A percentile compares a stretch with the other conserved stretches of the same genome.
These are phyloP conservation scores for Fomitiporia mediterranea DNA, from an alignment of 1,284 basidiomycete species.

Conservation along the genomic window DNA sequence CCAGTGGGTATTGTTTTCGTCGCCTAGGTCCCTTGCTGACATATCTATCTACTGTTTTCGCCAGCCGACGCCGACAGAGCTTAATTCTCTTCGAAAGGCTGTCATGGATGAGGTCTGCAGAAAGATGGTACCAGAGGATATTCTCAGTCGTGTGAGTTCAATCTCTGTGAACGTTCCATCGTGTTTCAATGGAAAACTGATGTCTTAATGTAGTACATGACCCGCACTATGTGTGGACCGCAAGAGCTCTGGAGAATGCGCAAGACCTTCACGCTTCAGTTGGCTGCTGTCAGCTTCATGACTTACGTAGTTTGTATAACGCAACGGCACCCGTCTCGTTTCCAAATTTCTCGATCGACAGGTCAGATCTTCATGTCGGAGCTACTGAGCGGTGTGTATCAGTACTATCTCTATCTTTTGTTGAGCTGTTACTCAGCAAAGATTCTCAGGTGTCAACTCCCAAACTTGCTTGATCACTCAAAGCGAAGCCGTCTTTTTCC, in stretches of 20 bases:
- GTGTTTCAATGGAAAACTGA: not conserved
- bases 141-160: slow-evolving; percentile 72
- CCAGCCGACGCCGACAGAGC: slow-evolving; percentile 66
- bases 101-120: slow-evolving; percentile 85
- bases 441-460: slow-evolving; percentile 37
- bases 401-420: not conserved
- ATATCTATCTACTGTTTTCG: slow-evolving; percentile 31
- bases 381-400: slow-evolving; percentile 70
- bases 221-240: slow-evolving; percentile 78
- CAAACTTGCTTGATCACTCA: slow-evolving; percentile 68
- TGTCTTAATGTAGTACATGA: slow-evolving; percentile 69
- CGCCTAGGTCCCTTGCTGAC: not conserved
- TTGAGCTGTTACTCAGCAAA: slow-evolving; percentile 4
- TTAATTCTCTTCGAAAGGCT: slow-evolving; percentile 78
- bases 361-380: slow-evolving; percentile 91
- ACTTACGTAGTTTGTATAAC: slow-evolving; percentile 87
- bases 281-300: slow-evolving; percentile 88
- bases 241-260: slow-evolving; percentile 95
- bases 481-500: slow-evolving; percentile 91
- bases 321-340: slow-evolving; percentile 79
- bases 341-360: slow-evolving; percentile 86
- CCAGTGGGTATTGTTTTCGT: slow-evolving; percentile 37
- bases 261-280: slow-evolving; percentile 92
- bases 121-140: slow-evolving; percentile 89
- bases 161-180: too few relatives aligned